Evolutionary conservation across 345 rosid species (phyloP).

Genomic region (Gynandropsis gynandra): DNA sequence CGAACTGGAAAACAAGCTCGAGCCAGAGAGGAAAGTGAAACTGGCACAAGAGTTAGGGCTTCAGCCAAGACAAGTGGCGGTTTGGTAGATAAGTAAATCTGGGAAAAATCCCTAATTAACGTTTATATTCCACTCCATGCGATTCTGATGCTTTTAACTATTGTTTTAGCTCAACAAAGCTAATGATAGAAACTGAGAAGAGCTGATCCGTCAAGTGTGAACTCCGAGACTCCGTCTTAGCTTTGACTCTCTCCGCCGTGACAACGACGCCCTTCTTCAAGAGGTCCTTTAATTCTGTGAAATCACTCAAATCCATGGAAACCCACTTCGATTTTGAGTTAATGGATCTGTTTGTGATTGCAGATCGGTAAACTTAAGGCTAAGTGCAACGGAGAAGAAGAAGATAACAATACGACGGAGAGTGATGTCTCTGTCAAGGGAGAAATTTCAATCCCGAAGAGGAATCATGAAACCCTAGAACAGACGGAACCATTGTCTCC

Average conservation of each 20-base stretch:
- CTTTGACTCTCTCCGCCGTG: slow-evolving; percentile 60
- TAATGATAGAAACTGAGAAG: too few relatives aligned
- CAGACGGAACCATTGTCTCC: slow-evolving; percentile 21
- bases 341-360: background rate
- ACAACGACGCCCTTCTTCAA: slow-evolving; percentile 69
- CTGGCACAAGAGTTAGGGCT: slow-evolving; percentile 78
- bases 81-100: too few relatives aligned
- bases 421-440: slow-evolving; percentile 55
- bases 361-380: slow-evolving; percentile 77
- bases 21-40: slow-evolving; percentile 72
- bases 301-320: background rate
- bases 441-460: slow-evolving; percentile 33
- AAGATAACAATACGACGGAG: slow-evolving; percentile 21
- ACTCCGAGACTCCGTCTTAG: slow-evolving; percentile 49
- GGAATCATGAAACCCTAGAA: slow-evolving; percentile 13
- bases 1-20: slow-evolving; percentile 81
- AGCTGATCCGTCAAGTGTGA: too few relatives aligned
- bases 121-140: too few relatives aligned
- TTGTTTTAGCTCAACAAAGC: too few relatives aligned
- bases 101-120: too few relatives aligned
- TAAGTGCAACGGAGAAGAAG: slow-evolving; percentile 39
- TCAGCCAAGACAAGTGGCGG: slow-evolving; percentile 86
- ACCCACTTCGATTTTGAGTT: background rate
- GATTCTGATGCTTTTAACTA: too few relatives aligned
- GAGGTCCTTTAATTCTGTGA: slow-evolving; percentile 39